Percentiles rank a stretch among this genome's conserved stretches.
These are phyloP conservation scores for Daedaleopsis nitida DNA, from an alignment of 768 basidiomycete species.

Conservation along the genomic window DNA sequence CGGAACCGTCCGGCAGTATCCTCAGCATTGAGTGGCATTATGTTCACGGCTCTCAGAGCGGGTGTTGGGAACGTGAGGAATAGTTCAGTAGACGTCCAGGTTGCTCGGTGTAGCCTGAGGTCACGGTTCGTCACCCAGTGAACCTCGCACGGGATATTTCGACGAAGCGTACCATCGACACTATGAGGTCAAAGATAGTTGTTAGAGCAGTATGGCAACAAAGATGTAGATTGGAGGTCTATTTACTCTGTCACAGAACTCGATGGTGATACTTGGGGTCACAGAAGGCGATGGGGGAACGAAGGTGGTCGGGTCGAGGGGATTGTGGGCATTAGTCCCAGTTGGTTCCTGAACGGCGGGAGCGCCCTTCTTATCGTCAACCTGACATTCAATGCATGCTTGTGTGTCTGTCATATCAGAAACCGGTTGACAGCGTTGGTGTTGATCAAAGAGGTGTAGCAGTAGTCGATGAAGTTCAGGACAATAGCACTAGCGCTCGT, in stretches of 20 bases:
- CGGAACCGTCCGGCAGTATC: constrained; percentile 91
- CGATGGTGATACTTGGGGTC: constrained; percentile 72
- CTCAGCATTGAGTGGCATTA: constrained; percentile 74
- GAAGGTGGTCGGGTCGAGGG: constrained; percentile 55
- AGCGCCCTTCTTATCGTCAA: too few species aligned
- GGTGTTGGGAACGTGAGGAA: constrained; percentile 90
- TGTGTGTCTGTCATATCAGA: too few species aligned
- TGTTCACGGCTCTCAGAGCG: constrained; percentile 59
- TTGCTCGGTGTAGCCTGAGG: constrained; percentile 85
- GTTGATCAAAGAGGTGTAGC: background rate
- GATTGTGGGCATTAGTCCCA: background rate
- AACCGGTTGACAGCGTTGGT: too few species aligned
- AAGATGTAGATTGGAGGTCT: background rate
- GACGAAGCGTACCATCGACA: constrained; percentile 68
- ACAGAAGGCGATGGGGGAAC: constrained; percentile 50
- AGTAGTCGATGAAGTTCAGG: background rate
- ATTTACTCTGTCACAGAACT: constrained; percentile 90
- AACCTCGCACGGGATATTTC: background rate
- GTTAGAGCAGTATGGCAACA: constrained; percentile 4
- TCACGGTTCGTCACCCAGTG: background rate
- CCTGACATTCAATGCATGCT: too few species aligned
- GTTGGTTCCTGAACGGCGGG: background rate
- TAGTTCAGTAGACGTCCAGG: constrained; percentile 93
- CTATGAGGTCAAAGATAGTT: constrained; percentile 35
- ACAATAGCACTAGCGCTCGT: background rate